A percentile compares a stretch with the other conserved stretches of the same genome.
Evolutionary conservation across 768 basidiomycete genomes (phyloP).

Genomic region (Lactarius sanguifluus): DNA sequence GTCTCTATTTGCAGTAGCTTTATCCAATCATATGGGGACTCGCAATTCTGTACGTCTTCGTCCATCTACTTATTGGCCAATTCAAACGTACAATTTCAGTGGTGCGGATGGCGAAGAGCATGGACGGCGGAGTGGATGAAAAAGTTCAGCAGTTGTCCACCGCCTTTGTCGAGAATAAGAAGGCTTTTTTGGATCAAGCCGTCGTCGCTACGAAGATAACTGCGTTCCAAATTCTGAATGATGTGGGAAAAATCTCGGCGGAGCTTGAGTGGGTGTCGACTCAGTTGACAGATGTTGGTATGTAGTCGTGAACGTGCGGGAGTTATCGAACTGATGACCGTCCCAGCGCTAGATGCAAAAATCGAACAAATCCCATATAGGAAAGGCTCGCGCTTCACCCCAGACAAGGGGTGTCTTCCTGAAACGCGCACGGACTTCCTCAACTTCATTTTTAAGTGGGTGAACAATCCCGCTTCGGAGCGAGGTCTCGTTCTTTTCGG

Average conservation of each 20-base stretch:
- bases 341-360: too few relatives aligned
- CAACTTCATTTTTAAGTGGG: neutral
- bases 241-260: neutral
- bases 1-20: neutral
- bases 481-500: constrained; percentile 2
- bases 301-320: neutral
- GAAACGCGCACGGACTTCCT: neutral
- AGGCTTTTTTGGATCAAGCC: neutral
- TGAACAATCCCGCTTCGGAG: neutral
- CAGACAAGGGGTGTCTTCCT: too few relatives aligned
- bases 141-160: neutral
- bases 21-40: neutral
- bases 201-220: neutral
- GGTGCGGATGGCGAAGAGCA: neutral
- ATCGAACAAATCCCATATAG: too few relatives aligned
- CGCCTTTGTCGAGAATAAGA: neutral
- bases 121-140: neutral
- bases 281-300: neutral
- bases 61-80: neutral
- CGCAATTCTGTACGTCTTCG: neutral
- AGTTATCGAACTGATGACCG: too few relatives aligned
- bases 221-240: constrained; percentile 3
- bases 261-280: neutral
- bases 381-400: too few relatives aligned
- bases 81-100: neutral